These are phyloP conservation scores for Wickerhamomyces xylosicus DNA, from an alignment of 805 yeast genomes.

Conservation along the genomic window DNA sequence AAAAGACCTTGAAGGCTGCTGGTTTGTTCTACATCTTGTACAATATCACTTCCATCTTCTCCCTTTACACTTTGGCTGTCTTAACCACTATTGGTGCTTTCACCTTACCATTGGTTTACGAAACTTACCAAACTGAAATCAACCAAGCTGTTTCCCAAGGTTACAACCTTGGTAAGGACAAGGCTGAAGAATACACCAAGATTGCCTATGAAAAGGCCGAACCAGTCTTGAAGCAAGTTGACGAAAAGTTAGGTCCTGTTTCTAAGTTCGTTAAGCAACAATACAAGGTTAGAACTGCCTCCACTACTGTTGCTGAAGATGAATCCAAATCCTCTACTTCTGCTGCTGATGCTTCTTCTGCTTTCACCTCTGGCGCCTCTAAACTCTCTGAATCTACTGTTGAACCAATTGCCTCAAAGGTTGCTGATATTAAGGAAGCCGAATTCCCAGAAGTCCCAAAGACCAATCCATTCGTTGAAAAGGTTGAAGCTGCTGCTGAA, in stretches of 20 bases:
- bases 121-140: constrained; percentile 66
- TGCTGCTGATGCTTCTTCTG: too few species aligned
- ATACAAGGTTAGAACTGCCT: constrained; percentile 54
- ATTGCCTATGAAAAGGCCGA: constrained; percentile 44
- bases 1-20: constrained; percentile 65
- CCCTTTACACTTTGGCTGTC: constrained; percentile 58
- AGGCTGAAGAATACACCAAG: constrained; percentile 33
- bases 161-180: constrained; percentile 36
- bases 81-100: constrained; percentile 51
- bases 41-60: constrained; percentile 66
- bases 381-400: constrained; percentile 5
- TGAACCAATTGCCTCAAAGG: constrained; percentile 12
- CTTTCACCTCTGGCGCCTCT: constrained; percentile 11
- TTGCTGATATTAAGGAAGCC: constrained; percentile 2
- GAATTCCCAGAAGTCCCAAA: constrained; percentile 26
- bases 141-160: constrained; percentile 47
- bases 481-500: constrained; percentile 7
- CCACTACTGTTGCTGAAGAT: constrained; percentile 42
- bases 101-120: constrained; percentile 67
- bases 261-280: constrained; percentile 46
- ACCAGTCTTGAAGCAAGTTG: constrained; percentile 50
- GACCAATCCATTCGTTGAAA: constrained; percentile 14
- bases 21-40: constrained; percentile 52
- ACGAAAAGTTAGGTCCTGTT: constrained; percentile 57
- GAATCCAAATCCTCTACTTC: constrained; percentile 8